Percentiles rank a stretch among this genome's conserved stretches.
Evolutionary conservation across 2,329 filamentous ascomycete genomes (phyloP).

Genomic region (Chaetothyriales sp.): DNA sequence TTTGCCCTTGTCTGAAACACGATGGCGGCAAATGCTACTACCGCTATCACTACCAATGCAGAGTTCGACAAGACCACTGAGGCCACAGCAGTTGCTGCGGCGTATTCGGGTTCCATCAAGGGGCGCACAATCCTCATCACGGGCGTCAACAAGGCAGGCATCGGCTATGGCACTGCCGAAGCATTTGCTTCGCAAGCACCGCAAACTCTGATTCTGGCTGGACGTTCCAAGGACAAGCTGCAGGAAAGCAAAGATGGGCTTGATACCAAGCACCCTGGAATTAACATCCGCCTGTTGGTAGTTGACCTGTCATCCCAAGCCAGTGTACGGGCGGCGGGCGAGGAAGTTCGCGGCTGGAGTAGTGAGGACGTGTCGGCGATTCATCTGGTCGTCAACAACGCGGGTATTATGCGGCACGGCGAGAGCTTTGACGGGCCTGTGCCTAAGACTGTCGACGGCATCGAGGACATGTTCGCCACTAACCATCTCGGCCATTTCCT

Average conservation of each 20-base stretch:
- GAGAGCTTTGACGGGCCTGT: slow-evolving; percentile 11
- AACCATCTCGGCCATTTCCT: slow-evolving; percentile 29
- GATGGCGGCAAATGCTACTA: too few relatives aligned
- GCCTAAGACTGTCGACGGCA: too few relatives aligned
- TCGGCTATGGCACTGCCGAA: slow-evolving; percentile 11
- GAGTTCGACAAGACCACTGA: slow-evolving; percentile 9
- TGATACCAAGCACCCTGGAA: slow-evolving; percentile 7
- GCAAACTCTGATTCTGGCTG: slow-evolving; percentile 9
- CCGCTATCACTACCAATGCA: slow-evolving; percentile 5
- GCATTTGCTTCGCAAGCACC: slow-evolving; percentile 12
- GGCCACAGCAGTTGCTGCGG: slow-evolving; percentile 8
- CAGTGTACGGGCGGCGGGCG: slow-evolving; percentile 23
- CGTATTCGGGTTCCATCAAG: slow-evolving; percentile 11
- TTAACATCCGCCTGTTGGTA: slow-evolving; percentile 18
- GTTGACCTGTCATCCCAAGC: slow-evolving; percentile 24
- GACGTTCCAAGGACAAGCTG: slow-evolving; percentile 10
- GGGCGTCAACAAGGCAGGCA: slow-evolving; percentile 9
- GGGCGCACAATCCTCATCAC: slow-evolving; percentile 13
- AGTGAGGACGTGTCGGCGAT: slow-evolving; percentile 20
- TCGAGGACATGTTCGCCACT: slow-evolving; percentile 27
- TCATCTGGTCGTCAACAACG: slow-evolving; percentile 33
- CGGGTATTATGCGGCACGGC: slow-evolving; percentile 26
- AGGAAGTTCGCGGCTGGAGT: slow-evolving; percentile 18
- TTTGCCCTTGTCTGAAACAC: too few relatives aligned
- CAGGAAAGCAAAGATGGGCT: slow-evolving; percentile 8